Evolutionary conservation across 176 grass and related monocot genomes (phyloP).

Genomic region (Musa acuminata): DNA sequence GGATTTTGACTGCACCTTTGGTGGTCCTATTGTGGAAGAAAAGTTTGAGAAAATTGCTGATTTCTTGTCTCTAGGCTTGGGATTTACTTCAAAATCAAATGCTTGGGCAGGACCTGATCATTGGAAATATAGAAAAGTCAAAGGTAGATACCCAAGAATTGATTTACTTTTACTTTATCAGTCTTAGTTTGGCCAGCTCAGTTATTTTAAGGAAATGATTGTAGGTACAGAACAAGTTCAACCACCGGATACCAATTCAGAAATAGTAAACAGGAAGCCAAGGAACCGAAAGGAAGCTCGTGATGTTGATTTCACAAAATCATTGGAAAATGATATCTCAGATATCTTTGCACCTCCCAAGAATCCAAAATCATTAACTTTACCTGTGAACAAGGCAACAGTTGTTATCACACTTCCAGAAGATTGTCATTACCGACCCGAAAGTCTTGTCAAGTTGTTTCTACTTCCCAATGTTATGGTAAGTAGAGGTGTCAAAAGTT

Average conservation of each 20-base stretch:
- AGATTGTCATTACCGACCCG: constrained; percentile 83
- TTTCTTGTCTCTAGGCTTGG: constrained; percentile 66
- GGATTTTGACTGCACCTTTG: constrained; percentile 43
- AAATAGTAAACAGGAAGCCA: constrained; percentile 39
- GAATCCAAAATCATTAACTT: constrained; percentile 54
- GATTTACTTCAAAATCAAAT: constrained; percentile 76
- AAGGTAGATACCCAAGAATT: constrained; percentile 35
- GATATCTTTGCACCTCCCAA: constrained; percentile 66
- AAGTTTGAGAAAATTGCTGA: constrained; percentile 58
- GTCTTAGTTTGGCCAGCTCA: constrained; percentile 5
- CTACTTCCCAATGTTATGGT: constrained; percentile 76
- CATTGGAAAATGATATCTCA: constrained; percentile 45
- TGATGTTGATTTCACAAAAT: constrained; percentile 73
- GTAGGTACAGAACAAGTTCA: constrained; percentile 40
- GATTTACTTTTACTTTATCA: constrained; percentile 2
- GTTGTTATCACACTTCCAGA: constrained; percentile 75
- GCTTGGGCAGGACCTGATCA: constrained; percentile 98
- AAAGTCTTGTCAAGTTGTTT: constrained; percentile 92
- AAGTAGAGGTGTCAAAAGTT: constrained; percentile 25
- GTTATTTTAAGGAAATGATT: constrained; percentile 17
- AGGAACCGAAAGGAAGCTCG: constrained; percentile 52
- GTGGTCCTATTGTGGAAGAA: constrained; percentile 38
- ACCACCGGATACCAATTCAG: constrained; percentile 32
- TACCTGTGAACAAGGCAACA: constrained; percentile 43
- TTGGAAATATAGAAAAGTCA: constrained; percentile 87